Percentiles rank a stretch among this genome's conserved stretches.
Evolutionary conservation across 768 basidiomycete species (phyloP).

Genomic region (Leucocoprinus sp.): DNA sequence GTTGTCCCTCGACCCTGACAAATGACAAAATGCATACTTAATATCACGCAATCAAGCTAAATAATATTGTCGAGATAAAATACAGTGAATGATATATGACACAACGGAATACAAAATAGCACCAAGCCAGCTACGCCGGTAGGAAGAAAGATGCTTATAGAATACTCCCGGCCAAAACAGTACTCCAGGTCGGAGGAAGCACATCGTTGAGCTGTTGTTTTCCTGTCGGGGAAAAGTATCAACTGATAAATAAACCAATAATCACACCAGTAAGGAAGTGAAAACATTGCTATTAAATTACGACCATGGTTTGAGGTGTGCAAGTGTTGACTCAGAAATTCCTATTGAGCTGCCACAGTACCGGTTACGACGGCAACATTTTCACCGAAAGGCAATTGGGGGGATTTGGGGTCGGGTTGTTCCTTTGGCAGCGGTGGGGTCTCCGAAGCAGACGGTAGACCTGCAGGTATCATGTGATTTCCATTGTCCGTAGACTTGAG

Average conservation of each 20-base stretch:
- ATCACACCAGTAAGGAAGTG: constrained; percentile 22
- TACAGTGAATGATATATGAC: constrained; percentile 31
- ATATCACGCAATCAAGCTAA: constrained; percentile 12
- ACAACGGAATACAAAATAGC: constrained; percentile 25
- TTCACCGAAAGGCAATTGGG: constrained; percentile 56
- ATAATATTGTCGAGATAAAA: constrained; percentile 25
- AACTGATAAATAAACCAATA: constrained; percentile 38
- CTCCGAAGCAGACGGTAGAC: constrained; percentile 24
- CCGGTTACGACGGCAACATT: constrained; percentile 46
- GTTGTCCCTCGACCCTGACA: neutral
- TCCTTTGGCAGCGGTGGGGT: constrained; percentile 34
- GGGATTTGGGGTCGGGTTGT: constrained; percentile 43
- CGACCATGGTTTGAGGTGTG: constrained; percentile 1
- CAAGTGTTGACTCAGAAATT: constrained; percentile 9
- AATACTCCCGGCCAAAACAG: neutral
- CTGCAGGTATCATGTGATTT: constrained; percentile 22
- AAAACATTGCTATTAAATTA: constrained; percentile 12
- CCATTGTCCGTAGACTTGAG: constrained; percentile 35
- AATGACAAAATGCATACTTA: neutral
- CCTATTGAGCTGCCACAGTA: constrained; percentile 32
- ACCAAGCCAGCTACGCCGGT: constrained; percentile 11
- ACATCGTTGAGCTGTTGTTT: constrained; percentile 1
- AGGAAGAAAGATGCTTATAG: neutral
- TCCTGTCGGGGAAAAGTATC: constrained; percentile 25
- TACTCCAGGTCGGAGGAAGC: constrained; percentile 13